A percentile compares a stretch with the other conserved stretches of the same genome.
Conservation (phyloP, 352 stramenopile species). For the Bremia lactucae region DNA sequence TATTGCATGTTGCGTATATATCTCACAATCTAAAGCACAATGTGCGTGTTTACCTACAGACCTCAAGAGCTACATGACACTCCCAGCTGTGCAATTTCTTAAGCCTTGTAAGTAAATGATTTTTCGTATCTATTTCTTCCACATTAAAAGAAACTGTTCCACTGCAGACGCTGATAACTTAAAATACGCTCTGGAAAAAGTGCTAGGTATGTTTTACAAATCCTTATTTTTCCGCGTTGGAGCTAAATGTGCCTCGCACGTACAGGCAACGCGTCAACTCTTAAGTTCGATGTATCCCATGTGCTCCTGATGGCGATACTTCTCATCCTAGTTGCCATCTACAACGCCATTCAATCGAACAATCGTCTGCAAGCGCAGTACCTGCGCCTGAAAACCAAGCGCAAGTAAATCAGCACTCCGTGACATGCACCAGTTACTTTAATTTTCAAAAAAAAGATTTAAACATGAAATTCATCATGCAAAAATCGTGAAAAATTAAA, state of each 20-base stretch:
- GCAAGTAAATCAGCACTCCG: slow-evolving; percentile 18
- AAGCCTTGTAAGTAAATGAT: slow-evolving; percentile 30
- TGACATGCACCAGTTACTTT: no score
- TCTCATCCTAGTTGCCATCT: slow-evolving; percentile 64
- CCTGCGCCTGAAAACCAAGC: slow-evolving; percentile 37
- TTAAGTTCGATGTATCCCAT: slow-evolving; percentile 78
- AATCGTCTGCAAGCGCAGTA: slow-evolving; percentile 65
- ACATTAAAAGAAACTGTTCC: background rate
- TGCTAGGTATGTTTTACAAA: slow-evolving; percentile 30
- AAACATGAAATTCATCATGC: no score
- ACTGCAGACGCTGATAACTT: slow-evolving; percentile 53
- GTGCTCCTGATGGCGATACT: slow-evolving; percentile 74
- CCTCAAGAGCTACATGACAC: slow-evolving; percentile 58
- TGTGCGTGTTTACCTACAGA: slow-evolving; percentile 15
- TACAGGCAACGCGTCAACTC: slow-evolving; percentile 49
- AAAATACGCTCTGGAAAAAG: slow-evolving; percentile 53
- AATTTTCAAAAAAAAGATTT: no score
- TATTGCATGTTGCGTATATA: background rate
- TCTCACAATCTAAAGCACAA: background rate
- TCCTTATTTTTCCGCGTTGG: background rate
- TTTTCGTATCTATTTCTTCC: background rate
- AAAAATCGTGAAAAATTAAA: no score
- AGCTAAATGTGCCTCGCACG: slow-evolving; percentile 2
- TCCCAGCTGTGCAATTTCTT: slow-evolving; percentile 44
- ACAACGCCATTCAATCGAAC: slow-evolving; percentile 62